Conservation (phyloP, 345 rosid genomes). For the Heritiera littoralis region DNA sequence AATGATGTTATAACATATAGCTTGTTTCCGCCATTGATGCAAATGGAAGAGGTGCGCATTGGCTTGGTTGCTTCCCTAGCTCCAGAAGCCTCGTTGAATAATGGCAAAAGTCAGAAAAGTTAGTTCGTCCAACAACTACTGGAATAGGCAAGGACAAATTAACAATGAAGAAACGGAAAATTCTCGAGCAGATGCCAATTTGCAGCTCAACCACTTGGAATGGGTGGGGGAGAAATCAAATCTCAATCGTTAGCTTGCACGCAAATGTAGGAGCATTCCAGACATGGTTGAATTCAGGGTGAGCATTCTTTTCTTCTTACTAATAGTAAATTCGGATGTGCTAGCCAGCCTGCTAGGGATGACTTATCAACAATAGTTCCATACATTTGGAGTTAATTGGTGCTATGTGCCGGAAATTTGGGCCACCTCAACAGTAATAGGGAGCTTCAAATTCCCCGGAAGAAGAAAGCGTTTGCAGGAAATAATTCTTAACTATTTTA, state of each 20-base stretch:
- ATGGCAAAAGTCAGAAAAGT: background rate
- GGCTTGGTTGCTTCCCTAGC: background rate
- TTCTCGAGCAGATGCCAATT: slow-evolving; percentile 14
- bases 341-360: background rate
- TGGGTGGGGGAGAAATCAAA: slow-evolving; percentile 24
- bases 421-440: background rate
- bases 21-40: slow-evolving; percentile 32
- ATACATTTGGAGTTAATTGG: background rate
- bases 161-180: background rate
- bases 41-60: slow-evolving; percentile 6
- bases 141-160: background rate
- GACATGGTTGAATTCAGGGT: too few species aligned
- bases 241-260: background rate
- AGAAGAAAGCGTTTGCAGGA: too few species aligned
- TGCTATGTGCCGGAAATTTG: background rate
- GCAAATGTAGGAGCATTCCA: background rate
- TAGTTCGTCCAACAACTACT: slow-evolving; percentile 34
- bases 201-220: slow-evolving; percentile 42
- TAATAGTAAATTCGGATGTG: background rate
- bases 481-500: too few species aligned
- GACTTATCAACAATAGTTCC: background rate
- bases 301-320: too few species aligned
- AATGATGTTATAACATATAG: background rate
- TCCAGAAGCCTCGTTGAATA: background rate
- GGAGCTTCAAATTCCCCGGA: background rate